Percentiles rank a stretch among this genome's conserved stretches.
Conservation (phyloP, 139 green algal species). For the Astrephomene gubernaculifera region DNA sequence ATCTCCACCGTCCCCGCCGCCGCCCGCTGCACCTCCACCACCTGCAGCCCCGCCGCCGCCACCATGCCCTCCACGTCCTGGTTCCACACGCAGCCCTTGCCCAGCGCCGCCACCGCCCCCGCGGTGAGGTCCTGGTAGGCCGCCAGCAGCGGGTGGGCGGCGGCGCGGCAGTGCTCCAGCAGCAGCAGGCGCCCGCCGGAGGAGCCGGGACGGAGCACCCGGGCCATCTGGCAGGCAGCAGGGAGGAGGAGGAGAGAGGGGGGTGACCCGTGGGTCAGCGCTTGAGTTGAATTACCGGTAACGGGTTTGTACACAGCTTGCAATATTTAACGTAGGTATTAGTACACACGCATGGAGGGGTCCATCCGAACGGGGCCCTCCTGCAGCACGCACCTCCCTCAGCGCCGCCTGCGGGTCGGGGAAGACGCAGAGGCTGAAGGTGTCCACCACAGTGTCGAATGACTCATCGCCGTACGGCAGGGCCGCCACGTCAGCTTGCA, state of each 20-base stretch:
- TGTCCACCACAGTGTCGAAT: conserved; percentile 79
- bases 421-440: conserved; percentile 83
- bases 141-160: conserved; percentile 62
- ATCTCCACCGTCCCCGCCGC: conserved; percentile 33
- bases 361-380: no score
- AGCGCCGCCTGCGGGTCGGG: conserved; percentile 61
- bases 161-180: conserved; percentile 72
- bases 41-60: background rate
- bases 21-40: background rate
- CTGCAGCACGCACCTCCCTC: conserved; percentile 20
- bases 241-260: no score
- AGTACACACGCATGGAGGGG: no score
- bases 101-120: conserved; percentile 60
- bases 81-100: conserved; percentile 82
- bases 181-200: conserved; percentile 67
- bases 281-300: no score
- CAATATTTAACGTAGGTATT: no score
- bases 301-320: no score
- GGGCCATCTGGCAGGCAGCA: conserved; percentile 60
- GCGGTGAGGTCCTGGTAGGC: conserved; percentile 72
- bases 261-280: background rate
- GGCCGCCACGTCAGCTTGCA: conserved; percentile 62
- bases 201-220: conserved; percentile 61
- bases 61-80: conserved; percentile 50
- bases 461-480: conserved; percentile 61